phyloP scores from a whole-genome alignment of 306 rosid genomes.

The Pterocarpus macrocarpus region DNA sequence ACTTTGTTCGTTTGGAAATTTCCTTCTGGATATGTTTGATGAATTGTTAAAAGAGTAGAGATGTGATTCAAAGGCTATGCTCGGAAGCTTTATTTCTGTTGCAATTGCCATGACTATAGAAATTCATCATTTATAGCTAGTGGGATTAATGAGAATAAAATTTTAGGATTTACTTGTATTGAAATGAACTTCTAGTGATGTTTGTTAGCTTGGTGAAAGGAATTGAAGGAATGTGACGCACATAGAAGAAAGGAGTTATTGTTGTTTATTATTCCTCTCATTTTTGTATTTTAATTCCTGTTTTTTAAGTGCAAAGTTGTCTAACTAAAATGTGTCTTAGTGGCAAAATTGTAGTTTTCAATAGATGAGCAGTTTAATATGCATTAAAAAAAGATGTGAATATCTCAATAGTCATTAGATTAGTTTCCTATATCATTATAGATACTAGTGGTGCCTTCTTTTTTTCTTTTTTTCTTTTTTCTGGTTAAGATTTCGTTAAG shows the following conservation, averaged over 20 bases:
- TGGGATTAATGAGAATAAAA: constrained; percentile 16
- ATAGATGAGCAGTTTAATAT: not conserved
- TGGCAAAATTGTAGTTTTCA: constrained; percentile 26
- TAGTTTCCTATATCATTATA: too few relatives aligned
- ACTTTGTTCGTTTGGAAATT: constrained; percentile 40
- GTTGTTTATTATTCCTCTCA: not conserved
- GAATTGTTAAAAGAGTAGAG: constrained; percentile 32
- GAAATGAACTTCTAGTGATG: constrained; percentile 19
- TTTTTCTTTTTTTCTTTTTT: too few relatives aligned
- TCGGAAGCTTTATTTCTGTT: constrained; percentile 43
- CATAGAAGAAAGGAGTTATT: constrained; percentile 21
- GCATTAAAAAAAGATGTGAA: too few relatives aligned
- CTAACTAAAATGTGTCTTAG: not conserved
- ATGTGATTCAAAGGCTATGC: constrained; percentile 35
- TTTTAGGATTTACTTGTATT: constrained; percentile 21
- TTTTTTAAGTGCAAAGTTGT: not conserved
- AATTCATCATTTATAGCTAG: constrained; percentile 30
- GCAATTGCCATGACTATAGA: constrained; percentile 31
- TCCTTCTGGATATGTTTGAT: constrained; percentile 36
- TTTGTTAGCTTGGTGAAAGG: constrained; percentile 35
- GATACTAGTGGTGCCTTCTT: too few relatives aligned
- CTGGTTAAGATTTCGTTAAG: too few relatives aligned
- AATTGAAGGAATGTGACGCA: constrained; percentile 29
- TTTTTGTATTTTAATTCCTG: constrained; percentile 4
- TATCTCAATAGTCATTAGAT: too few relatives aligned